phyloP scores from a whole-genome alignment of 768 basidiomycete genomes.

The Lactarius akahatsu region DNA sequence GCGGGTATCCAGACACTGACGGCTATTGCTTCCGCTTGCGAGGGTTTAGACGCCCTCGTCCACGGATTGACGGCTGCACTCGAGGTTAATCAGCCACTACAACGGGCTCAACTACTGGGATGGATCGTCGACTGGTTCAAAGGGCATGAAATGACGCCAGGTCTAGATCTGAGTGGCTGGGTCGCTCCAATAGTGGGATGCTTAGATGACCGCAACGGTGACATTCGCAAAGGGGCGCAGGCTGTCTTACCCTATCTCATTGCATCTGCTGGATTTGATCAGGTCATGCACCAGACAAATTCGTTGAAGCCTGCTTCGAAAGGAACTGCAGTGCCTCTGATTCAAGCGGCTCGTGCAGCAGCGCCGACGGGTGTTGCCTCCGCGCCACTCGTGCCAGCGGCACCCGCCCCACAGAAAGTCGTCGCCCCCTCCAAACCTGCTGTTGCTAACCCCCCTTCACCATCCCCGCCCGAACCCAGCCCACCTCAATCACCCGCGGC shows the following conservation, averaged over 20 bases:
- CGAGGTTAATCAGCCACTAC: slow-evolving; percentile 84
- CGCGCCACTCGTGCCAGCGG: slow-evolving; percentile 28
- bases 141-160: slow-evolving; percentile 51
- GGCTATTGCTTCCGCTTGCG: slow-evolving; percentile 81
- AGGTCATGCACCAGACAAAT: slow-evolving; percentile 81
- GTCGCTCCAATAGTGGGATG: slow-evolving; percentile 63
- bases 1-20: slow-evolving; percentile 77
- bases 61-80: slow-evolving; percentile 74
- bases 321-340: slow-evolving; percentile 77
- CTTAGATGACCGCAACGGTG: slow-evolving; percentile 87
- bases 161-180: slow-evolving; percentile 71
- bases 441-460: slow-evolving; percentile 29
- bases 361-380: slow-evolving; percentile 38
- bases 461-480: slow-evolving; percentile 35
- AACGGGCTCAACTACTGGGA: slow-evolving; percentile 72
- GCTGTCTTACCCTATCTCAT: slow-evolving; percentile 77
- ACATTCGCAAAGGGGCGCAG: slow-evolving; percentile 91
- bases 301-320: slow-evolving; percentile 91
- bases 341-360: slow-evolving; percentile 72
- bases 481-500: slow-evolving; percentile 47
- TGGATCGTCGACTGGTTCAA: slow-evolving; percentile 85
- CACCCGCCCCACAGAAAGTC: slow-evolving; percentile 30
- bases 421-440: slow-evolving; percentile 29
- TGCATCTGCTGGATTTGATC: slow-evolving; percentile 72
- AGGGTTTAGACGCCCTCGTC: slow-evolving; percentile 80